Evolutionary conservation across 75 land plant genomes (phyloP), one percentile per base, ranked within the genome.

Genomic region (Pseudotsuga menziesii): DNA sequence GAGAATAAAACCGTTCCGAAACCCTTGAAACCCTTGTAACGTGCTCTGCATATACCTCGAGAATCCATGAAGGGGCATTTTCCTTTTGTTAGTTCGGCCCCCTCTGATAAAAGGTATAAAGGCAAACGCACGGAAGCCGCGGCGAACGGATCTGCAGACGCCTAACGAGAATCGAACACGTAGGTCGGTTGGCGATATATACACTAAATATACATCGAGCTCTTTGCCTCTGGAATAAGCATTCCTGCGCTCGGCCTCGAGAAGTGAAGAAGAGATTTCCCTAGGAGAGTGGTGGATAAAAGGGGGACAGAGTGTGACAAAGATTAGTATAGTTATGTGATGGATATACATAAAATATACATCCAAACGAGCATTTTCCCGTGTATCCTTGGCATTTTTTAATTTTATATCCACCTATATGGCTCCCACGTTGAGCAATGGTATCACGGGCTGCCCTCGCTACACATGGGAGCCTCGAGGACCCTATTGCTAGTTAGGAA

Each of bases 301-400:
- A 69, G 44, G 44, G 44, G 17, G 22, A 69, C 72, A 69, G 19
- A 44, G 72, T 6, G n/a, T 7, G 41, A n/a, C 72, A 7, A 17
- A 64, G 1, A 1, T 29, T 15, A 27, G 19, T 39, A 69, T 69
- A 7, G 22, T n/a, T 69, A 35, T 19, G 19, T 41, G 72, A 39
- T 69, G 72, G 72, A 69, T 69, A 69, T 69, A 69, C 52, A 69
- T 69, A 19, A 44, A 69, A 44, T 69, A 69, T 39, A 39, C 22
- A 69, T 69, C 72, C 72, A 19, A n/a, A 69, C 14, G 15, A 69
- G 48, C 12, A 22, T 69, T 5, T 39, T 19, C n/a, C 36, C 17
- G n/a, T 44, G 0, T 44, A 44, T 44, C 0, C 9, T 44, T 44
- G 8, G 9, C 52, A 44, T 8, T 6, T 44, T 44, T 44, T 7